A percentile compares a stretch with the other conserved stretches of the same genome.
These are phyloP conservation scores for Myriangium duriaei DNA, from an alignment of 2,329 filamentous ascomycete species.

Conservation along the genomic window DNA sequence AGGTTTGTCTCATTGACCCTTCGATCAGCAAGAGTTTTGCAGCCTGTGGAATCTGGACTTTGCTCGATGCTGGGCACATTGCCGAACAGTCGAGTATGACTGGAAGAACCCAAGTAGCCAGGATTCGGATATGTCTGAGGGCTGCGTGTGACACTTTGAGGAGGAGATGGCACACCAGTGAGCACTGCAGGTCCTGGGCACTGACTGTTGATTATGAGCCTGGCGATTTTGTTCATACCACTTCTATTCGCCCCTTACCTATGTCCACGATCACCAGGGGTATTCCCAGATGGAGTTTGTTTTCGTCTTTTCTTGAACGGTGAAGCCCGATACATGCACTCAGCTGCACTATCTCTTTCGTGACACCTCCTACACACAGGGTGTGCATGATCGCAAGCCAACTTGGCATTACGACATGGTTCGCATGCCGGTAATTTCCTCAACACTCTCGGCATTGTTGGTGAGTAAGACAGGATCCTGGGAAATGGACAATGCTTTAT, in stretches of 20 bases:
- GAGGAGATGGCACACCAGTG: conserved; percentile 10
- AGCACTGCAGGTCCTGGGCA: conserved; percentile 6
- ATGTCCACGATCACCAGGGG: conserved; percentile 1
- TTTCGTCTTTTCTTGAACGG: conserved; percentile 18
- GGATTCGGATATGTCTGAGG: conserved; percentile 25
- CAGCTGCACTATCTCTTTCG: conserved; percentile 13
- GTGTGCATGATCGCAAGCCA: conserved; percentile 20
- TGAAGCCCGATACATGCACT: conserved; percentile 18
- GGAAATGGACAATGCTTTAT: too few relatives aligned
- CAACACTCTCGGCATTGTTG: too few relatives aligned
- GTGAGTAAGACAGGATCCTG: too few relatives aligned
- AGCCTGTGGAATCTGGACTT: too few relatives aligned
- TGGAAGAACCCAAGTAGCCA: conserved; percentile 22
- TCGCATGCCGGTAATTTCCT: conserved; percentile 18
- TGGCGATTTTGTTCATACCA: conserved; percentile 1
- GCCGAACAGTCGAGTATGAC: conserved; percentile 22
- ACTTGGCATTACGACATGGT: conserved; percentile 19
- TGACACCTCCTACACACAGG: conserved; percentile 19
- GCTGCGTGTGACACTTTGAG: conserved; percentile 10
- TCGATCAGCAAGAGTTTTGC: too few relatives aligned
- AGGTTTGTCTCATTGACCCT: conserved; percentile 14
- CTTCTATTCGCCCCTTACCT: not conserved
- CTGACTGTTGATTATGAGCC: conserved; percentile 8
- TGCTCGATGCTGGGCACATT: conserved; percentile 17
- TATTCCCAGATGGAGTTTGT: conserved; percentile 3